phyloP scores from a whole-genome alignment of 2,329 filamentous ascomycete species.

The Periconia sp. region DNA sequence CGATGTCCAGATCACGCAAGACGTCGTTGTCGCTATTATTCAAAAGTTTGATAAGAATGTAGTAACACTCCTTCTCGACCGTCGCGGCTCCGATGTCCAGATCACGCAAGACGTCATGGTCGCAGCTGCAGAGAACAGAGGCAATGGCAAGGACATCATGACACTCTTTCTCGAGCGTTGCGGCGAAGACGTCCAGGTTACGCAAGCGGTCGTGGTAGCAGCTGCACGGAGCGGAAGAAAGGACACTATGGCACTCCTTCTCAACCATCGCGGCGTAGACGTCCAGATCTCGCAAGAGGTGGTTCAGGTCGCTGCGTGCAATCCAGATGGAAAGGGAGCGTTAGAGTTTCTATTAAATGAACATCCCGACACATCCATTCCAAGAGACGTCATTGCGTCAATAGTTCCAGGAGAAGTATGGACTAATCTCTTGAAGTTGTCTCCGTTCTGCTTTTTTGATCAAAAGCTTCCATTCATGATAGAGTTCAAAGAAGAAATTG shows the following conservation, averaged over 20 bases:
- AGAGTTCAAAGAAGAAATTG: neutral
- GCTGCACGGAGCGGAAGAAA: conserved; percentile 7
- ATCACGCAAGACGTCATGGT: conserved; percentile 8
- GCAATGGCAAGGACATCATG: conserved; percentile 7
- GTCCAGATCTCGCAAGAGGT: conserved; percentile 6
- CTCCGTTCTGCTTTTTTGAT: conserved; percentile 1
- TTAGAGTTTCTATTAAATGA: neutral
- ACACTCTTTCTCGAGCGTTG: conserved; percentile 10
- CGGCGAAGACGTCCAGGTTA: conserved; percentile 5
- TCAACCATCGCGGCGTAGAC: conserved; percentile 3
- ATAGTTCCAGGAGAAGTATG: no score
- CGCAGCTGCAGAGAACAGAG: conserved; percentile 4
- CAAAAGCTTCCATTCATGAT: conserved; percentile 2
- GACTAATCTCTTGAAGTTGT: neutral
- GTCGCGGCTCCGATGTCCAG: conserved; percentile 1
- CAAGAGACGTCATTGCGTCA: no score
- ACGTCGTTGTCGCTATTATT: conserved; percentile 6
- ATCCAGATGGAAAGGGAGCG: neutral
- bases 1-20: conserved; percentile 7
- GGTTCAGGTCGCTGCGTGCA: neutral
- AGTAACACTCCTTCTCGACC: conserved; percentile 8
- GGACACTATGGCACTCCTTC: conserved; percentile 8
- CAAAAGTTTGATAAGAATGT: conserved; percentile 2
- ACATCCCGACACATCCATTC: no score
- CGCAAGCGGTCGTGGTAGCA: conserved; percentile 5